Conservation (phyloP, 2,329 filamentous ascomycete genomes). For the Ophiocordyceps camponoti-rufipedis region DNA sequence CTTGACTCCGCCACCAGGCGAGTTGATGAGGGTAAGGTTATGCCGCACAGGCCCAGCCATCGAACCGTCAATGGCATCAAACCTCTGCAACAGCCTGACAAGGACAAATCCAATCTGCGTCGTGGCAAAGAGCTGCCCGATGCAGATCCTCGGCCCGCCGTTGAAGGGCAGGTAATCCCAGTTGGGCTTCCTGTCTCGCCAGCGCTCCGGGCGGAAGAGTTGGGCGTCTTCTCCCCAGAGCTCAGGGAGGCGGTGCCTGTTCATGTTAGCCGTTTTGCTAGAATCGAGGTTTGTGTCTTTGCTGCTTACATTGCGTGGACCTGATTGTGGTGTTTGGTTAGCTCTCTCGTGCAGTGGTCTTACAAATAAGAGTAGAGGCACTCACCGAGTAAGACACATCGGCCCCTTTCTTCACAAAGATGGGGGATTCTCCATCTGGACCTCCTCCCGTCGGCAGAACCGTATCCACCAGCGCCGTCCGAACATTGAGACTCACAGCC, state of each 20-base stretch:
- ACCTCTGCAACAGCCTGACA: slow-evolving; percentile 6
- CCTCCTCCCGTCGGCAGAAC: slow-evolving; percentile 33
- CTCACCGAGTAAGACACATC: slow-evolving; percentile 18
- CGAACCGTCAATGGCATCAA: slow-evolving; percentile 7
- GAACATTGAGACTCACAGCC: slow-evolving; percentile 8
- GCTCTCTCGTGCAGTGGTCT: neutral
- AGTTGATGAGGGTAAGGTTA: slow-evolving; percentile 6
- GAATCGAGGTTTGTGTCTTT: slow-evolving; percentile 3
- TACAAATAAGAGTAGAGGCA: neutral
- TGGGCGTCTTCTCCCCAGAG: slow-evolving; percentile 20
- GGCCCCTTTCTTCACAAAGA: slow-evolving; percentile 29
- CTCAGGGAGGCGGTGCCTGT: slow-evolving; percentile 14
- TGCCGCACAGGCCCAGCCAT: slow-evolving; percentile 5
- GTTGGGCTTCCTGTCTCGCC: slow-evolving; percentile 8
- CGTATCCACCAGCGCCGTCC: slow-evolving; percentile 19
- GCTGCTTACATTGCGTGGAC: neutral
- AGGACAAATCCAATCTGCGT: slow-evolving; percentile 9
- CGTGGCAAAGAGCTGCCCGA: slow-evolving; percentile 11
- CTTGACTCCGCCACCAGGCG: slow-evolving; percentile 6
- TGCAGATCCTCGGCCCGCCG: slow-evolving; percentile 11
- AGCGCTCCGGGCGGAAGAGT: slow-evolving; percentile 22
- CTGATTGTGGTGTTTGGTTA: neutral
- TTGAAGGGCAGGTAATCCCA: slow-evolving; percentile 12
- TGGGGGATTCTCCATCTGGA: slow-evolving; percentile 22
- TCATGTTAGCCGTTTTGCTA: slow-evolving; percentile 7